Conservation (phyloP, 345 rosid genomes). For the Geranium rotundifolium region DNA sequence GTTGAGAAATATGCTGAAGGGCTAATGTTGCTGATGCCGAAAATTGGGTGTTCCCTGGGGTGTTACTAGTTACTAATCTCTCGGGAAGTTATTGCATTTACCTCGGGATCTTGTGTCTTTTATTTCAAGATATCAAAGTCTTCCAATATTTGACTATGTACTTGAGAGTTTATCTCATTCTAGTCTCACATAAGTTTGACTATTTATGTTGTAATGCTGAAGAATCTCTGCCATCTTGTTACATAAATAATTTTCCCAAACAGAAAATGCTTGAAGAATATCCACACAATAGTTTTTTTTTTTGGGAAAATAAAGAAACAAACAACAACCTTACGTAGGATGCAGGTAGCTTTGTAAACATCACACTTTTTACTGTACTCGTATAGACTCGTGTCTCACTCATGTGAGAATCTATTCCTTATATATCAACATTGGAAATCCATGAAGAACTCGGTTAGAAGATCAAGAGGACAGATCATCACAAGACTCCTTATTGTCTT, state of each 20-base stretch:
- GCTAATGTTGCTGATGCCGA: too few relatives aligned
- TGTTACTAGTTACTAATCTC: too few relatives aligned
- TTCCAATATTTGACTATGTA: too few relatives aligned
- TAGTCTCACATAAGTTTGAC: too few relatives aligned
- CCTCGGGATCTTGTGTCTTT: too few relatives aligned
- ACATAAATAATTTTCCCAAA: too few relatives aligned
- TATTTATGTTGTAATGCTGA: neutral
- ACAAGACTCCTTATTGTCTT: constrained; percentile 3
- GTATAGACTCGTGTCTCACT: neutral
- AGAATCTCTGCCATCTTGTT: neutral
- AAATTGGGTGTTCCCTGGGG: too few relatives aligned
- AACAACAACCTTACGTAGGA: neutral
- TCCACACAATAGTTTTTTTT: neutral
- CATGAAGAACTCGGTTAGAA: constrained; percentile 1
- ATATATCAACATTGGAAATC: neutral
- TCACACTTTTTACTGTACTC: neutral
- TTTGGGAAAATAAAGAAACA: neutral
- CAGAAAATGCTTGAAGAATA: neutral
- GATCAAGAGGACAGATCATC: constrained; percentile 22
- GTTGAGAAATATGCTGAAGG: too few relatives aligned
- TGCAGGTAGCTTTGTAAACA: neutral
- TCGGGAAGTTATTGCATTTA: too few relatives aligned
- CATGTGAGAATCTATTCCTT: neutral
- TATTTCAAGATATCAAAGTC: too few relatives aligned
- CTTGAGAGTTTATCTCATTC: too few relatives aligned